phyloP scores from a whole-genome alignment of 2,329 filamentous ascomycete species.

The Apiospora saccharicola region DNA sequence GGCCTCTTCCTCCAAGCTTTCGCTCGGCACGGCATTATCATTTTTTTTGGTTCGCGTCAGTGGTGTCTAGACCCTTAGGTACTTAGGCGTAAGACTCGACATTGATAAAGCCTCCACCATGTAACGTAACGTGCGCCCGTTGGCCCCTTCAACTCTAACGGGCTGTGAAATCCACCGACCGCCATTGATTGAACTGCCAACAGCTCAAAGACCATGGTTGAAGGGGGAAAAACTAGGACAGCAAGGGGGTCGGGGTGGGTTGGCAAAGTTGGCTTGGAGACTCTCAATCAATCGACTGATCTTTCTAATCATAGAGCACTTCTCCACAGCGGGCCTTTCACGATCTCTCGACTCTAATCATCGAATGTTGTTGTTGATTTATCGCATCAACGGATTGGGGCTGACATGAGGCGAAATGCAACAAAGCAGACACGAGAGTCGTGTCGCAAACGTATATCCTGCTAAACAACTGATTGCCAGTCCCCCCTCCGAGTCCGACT shows the following conservation, averaged over 20 bases:
- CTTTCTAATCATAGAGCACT: constrained; percentile 8
- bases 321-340: background rate
- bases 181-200: background rate
- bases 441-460: background rate
- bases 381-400: background rate
- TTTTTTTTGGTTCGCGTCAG: background rate
- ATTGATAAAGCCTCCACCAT: background rate
- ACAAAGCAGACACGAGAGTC: background rate
- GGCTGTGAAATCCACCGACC: background rate
- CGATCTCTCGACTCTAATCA: background rate
- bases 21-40: background rate
- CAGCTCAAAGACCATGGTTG: background rate
- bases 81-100: background rate
- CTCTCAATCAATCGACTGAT: background rate
- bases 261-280: background rate
- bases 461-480: background rate
- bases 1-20: background rate
- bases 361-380: background rate
- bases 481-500: background rate
- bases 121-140: constrained; percentile 15
- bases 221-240: background rate
- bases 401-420: background rate
- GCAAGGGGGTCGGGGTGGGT: background rate
- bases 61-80: background rate
- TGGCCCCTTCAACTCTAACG: background rate